Conservation (phyloP, 305 asterid species). For the Solanum hybrid region DNA sequence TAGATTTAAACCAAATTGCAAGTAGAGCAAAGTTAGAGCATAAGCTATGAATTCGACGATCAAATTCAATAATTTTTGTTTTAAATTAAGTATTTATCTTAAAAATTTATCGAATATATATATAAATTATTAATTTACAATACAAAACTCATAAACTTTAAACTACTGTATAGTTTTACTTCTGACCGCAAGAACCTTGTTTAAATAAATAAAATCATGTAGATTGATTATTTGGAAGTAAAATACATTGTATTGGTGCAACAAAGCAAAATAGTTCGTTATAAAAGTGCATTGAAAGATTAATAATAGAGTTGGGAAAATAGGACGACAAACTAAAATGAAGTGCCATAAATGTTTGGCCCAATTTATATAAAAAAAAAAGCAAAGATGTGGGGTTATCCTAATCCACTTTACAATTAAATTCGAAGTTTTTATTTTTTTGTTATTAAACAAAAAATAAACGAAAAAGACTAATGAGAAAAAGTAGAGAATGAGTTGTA, state of each 20-base stretch:
- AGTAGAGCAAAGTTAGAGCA: neutral
- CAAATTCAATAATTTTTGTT: neutral
- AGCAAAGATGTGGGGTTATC: slow-evolving; percentile 2
- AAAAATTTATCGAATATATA: neutral
- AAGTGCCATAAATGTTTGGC: neutral
- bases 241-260: neutral
- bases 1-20: neutral
- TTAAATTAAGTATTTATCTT: neutral
- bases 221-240: neutral
- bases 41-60: neutral
- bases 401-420: neutral
- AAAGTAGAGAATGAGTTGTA: neutral
- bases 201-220: neutral
- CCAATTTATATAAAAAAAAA: neutral
- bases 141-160: neutral
- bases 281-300: neutral
- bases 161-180: neutral
- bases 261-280: neutral
- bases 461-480: neutral
- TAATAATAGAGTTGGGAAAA: neutral
- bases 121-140: neutral
- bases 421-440: neutral
- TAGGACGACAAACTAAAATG: neutral
- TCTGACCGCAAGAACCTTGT: neutral
- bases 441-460: neutral